Conservation (phyloP, 352 stramenopile genomes). For the Plasmopara viticola region DNA sequence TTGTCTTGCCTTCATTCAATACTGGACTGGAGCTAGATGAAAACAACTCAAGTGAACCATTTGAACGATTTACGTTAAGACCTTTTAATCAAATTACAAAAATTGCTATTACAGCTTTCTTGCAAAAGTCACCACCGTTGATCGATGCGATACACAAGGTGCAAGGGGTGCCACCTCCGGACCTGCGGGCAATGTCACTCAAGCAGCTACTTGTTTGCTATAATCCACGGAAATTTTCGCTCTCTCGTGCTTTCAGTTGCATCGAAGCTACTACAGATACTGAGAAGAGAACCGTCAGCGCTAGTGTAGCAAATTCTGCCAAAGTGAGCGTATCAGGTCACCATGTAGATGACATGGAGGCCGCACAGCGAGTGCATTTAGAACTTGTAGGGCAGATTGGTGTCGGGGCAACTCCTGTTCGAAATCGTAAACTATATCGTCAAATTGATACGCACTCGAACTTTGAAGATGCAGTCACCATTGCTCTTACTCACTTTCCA, state of each 20-base stretch:
- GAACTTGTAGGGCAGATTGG: conserved; percentile 21
- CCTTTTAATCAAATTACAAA: conserved; percentile 40
- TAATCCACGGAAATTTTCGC: conserved; percentile 65
- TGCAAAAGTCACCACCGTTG: conserved; percentile 46
- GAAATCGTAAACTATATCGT: conserved; percentile 14
- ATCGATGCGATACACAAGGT: conserved; percentile 43
- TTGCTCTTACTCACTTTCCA: conserved; percentile 34
- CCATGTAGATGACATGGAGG: conserved; percentile 4
- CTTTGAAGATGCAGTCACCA: conserved; percentile 31
- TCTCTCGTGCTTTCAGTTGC: conserved; percentile 45
- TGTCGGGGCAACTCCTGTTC: conserved; percentile 15
- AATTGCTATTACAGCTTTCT: conserved; percentile 39
- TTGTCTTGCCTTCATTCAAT: conserved; percentile 9
- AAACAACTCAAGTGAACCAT: conserved; percentile 2
- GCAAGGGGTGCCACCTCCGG: conserved; percentile 34
- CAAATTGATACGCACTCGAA: conserved; percentile 31
- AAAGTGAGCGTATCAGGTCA: conserved; percentile 3
- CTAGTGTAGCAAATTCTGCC: conserved; percentile 7
- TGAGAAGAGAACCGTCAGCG: conserved; percentile 1
- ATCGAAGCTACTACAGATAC: conserved; percentile 4
- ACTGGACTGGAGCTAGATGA: conserved; percentile 15
- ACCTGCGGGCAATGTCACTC: conserved; percentile 58
- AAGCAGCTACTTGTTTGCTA: conserved; percentile 69
- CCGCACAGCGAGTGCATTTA: conserved; percentile 13
- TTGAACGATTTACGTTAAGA: conserved; percentile 25